Evolutionary conservation across 108 stramenopile species (phyloP).

Genomic region (Stephanodiscus minutulus): DNA sequence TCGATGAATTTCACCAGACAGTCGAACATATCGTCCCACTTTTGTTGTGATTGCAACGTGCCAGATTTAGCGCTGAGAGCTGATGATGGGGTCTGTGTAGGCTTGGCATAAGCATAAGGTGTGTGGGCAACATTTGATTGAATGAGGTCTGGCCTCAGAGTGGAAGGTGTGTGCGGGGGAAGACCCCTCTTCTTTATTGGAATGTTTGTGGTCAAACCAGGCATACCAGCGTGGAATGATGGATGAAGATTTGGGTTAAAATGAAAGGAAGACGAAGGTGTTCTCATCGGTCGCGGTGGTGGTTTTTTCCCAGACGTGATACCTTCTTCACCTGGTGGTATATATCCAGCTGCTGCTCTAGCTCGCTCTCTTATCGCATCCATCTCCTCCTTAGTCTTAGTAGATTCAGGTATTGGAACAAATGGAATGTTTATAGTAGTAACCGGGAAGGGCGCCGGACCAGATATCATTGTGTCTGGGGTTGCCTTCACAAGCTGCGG

Average conservation of each 20-base stretch:
- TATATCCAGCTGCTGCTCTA: slow-evolving; percentile 78
- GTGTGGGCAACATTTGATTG: slow-evolving; percentile 10
- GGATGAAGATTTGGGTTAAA: background rate
- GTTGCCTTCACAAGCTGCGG: slow-evolving; percentile 10
- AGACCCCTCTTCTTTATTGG: slow-evolving; percentile 32
- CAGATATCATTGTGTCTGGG: slow-evolving; percentile 1
- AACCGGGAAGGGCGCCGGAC: slow-evolving; percentile 23
- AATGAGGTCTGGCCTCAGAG: slow-evolving; percentile 19
- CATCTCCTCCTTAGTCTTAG: slow-evolving; percentile 66
- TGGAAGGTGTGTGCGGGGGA: slow-evolving; percentile 9
- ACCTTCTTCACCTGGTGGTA: slow-evolving; percentile 48
- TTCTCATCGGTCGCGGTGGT: slow-evolving; percentile 17
- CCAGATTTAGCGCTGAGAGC: slow-evolving; percentile 33
- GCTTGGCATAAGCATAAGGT: slow-evolving; percentile 14
- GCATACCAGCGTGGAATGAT: slow-evolving; percentile 5
- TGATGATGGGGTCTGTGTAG: slow-evolving; percentile 33
- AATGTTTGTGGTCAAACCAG: slow-evolving; percentile 5
- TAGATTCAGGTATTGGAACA: slow-evolving; percentile 58
- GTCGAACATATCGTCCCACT: slow-evolving; percentile 89
- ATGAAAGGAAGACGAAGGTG: background rate
- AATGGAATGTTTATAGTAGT: slow-evolving; percentile 33
- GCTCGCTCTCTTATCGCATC: slow-evolving; percentile 74
- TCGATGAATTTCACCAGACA: slow-evolving; percentile 73
- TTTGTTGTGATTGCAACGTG: slow-evolving; percentile 64
- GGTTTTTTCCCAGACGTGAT: slow-evolving; percentile 48